Evolutionary conservation across 192 early-diverging fungal species (phyloP), one percentile per base, ranked within the genome.

Genomic region (Backusella psychrophila): DNA sequence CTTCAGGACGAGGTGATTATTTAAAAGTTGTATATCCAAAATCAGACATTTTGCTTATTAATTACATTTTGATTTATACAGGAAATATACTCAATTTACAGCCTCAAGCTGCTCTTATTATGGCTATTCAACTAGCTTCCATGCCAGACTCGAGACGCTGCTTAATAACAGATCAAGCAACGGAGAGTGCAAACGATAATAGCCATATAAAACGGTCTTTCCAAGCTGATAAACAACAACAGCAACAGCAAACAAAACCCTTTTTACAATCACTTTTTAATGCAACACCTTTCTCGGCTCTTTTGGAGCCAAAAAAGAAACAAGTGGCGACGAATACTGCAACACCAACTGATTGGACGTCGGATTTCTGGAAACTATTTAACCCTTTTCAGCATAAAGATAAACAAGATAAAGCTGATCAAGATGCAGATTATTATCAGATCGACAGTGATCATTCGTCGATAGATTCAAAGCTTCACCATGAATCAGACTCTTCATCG

Each of bases 41-140:
- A 26, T 11, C 26, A 14, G 29, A 12, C n/a, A 7, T 53, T 36
- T 68, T 39, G 34, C 5, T 9, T 35, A 23, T 6, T 42, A 9
- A 69, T 12, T 39, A 3, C 12, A 63, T 59, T 53, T 11, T 63
- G 6, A 14, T 63, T 63, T 15, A 31, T 9, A 46, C 67, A 75
- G 74, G 74, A 46, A 53, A 65, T 44, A 75, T 75, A 42, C 38
- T 75, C 6, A 67, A 53, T 67, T 44, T 75, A 34, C 74, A 75
- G 38, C 74, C 56, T 15, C 74, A 75, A 34, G 74, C 74, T 44
- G 74, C 74, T 8, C 38, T 75, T 6, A 75, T 75, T 14, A 75
- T 75, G 74, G 63, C 74, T 9, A 67, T 67, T 49, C 74, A 75
- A 44, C 65, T 75, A 6, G 59, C 74, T 34, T 67, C 59, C 21